Evolutionary conservation across 108 stramenopile genomes (phyloP), one percentile per base, ranked within the genome.

Genomic region (Cylindrotheca fusiformis): DNA sequence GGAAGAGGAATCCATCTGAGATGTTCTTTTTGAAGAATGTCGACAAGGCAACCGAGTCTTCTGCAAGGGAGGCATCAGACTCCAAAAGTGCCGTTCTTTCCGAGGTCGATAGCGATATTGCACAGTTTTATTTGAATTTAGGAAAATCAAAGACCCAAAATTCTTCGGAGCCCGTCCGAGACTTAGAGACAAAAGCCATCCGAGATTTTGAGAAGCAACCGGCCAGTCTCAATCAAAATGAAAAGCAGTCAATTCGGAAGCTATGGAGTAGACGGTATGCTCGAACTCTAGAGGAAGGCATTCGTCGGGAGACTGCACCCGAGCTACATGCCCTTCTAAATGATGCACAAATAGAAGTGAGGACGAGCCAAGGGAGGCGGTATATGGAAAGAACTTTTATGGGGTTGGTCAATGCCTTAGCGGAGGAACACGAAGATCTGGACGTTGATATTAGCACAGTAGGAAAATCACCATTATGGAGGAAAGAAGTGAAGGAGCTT

Each of bases 341-440:
- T 27, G 48, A 58, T 32, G 67, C 60, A 8, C 28, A 67, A 32
- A 47, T 67, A 17, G 60, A 67, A 23, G 61, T 33, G 14, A 60
- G 23, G 19, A 19, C 24, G 50, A 44, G 52, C 31, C 33, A 67
- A 63, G 72, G 74, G 21, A 54, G 60, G 4, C 71, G 77, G 56
- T 86, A 80, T 48, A 71, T 55, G 8, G 81, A 86, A 36, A 81
- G 93, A 3, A 87, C 86, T 18, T 75, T 94, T n/a, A 68, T 82
- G 44, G 93, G 93, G 26, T 72, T 94, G 2, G 69, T 94, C 49
- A 73, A 78, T 67, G 93, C 88, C 12, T 50, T 90, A 21, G 89
- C 89, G 17, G 82, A 86, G 54, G 93, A 94, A 70, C 83, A 72
- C 1, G 54, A 74, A 46, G 85, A 77, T 57, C 64, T 94, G 2